Conservation (phyloP, 208 protist species). For the Blechomonas ayalai region DNA sequence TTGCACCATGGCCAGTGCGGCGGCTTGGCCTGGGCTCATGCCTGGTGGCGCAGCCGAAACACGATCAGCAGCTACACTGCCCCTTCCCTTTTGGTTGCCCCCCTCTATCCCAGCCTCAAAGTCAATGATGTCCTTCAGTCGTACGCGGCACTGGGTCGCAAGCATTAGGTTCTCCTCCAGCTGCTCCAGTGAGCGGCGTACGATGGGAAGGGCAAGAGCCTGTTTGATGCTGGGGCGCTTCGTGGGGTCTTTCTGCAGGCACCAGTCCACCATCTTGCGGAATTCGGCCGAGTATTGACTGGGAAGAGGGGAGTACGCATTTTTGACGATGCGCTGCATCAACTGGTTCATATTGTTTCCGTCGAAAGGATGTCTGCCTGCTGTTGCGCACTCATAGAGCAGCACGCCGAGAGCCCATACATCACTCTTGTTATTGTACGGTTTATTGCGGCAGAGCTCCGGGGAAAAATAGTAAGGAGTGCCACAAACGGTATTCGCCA, state of each 20-base stretch:
- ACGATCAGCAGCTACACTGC: neutral
- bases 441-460: constrained; percentile 91
- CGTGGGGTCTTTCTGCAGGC: constrained; percentile 75
- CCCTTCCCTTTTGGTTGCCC: neutral
- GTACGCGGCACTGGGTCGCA: constrained; percentile 78
- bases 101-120: constrained; percentile 42
- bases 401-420: constrained; percentile 92
- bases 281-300: constrained; percentile 79
- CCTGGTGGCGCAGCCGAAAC: constrained; percentile 7
- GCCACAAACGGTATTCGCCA: constrained; percentile 91
- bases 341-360: constrained; percentile 91
- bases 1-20: constrained; percentile 61
- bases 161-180: constrained; percentile 87
- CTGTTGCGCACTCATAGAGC: constrained; percentile 83
- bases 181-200: constrained; percentile 66
- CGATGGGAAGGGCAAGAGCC: constrained; percentile 49
- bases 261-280: constrained; percentile 83
- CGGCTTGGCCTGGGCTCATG: constrained; percentile 71
- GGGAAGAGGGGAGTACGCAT: constrained; percentile 70
- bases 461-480: constrained; percentile 95
- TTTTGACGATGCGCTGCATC: constrained; percentile 89
- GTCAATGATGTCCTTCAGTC: constrained; percentile 85
- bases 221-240: constrained; percentile 79
- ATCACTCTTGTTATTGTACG: constrained; percentile 96
- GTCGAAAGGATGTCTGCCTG: constrained; percentile 89